A percentile compares a stretch with the other conserved stretches of the same genome.
Conservation (phyloP, 495 filamentous ascomycete species). For the Jackrogersella minutella region DNA sequence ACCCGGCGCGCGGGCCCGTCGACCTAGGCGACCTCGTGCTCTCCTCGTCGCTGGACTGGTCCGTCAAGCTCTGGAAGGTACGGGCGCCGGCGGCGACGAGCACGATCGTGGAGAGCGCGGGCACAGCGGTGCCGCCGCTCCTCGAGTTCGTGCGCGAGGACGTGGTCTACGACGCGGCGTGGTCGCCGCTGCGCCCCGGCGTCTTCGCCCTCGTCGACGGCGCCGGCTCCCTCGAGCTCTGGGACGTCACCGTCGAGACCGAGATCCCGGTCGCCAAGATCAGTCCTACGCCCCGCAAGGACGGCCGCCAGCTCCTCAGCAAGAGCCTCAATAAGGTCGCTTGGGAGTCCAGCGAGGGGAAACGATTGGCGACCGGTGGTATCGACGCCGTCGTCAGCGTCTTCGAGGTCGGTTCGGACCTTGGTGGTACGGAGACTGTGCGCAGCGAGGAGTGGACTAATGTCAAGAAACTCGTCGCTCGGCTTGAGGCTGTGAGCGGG, state of each 20-base stretch:
- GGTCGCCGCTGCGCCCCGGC: slow-evolving; percentile 90
- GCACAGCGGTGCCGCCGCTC: slow-evolving; percentile 69
- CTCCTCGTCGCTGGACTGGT: slow-evolving; percentile 90
- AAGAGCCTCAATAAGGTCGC: slow-evolving; percentile 90
- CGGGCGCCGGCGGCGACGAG: slow-evolving; percentile 75
- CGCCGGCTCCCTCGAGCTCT: slow-evolving; percentile 90
- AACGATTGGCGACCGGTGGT: slow-evolving; percentile 84
- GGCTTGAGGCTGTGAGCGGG: slow-evolving; percentile 63
- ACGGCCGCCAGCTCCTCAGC: slow-evolving; percentile 67
- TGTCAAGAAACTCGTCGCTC: slow-evolving; percentile 83
- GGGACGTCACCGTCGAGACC: slow-evolving; percentile 91
- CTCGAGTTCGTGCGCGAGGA: slow-evolving; percentile 92
- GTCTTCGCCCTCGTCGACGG: slow-evolving; percentile 96
- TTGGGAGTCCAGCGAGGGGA: slow-evolving; percentile 91
- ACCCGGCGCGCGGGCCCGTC: slow-evolving; percentile 86
- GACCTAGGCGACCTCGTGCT: slow-evolving; percentile 96
- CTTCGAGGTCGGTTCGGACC: slow-evolving; percentile 89
- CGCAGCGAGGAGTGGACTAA: slow-evolving; percentile 88
- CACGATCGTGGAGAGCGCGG: slow-evolving; percentile 58
- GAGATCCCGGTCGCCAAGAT: slow-evolving; percentile 87
- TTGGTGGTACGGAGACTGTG: slow-evolving; percentile 80
- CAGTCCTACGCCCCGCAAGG: slow-evolving; percentile 68
- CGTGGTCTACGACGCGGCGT: slow-evolving; percentile 92
- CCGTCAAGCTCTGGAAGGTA: slow-evolving; percentile 94
- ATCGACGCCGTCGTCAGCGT: slow-evolving; percentile 89